phyloP scores from a whole-genome alignment of 768 basidiomycete species.

The Grammothele lineata region DNA sequence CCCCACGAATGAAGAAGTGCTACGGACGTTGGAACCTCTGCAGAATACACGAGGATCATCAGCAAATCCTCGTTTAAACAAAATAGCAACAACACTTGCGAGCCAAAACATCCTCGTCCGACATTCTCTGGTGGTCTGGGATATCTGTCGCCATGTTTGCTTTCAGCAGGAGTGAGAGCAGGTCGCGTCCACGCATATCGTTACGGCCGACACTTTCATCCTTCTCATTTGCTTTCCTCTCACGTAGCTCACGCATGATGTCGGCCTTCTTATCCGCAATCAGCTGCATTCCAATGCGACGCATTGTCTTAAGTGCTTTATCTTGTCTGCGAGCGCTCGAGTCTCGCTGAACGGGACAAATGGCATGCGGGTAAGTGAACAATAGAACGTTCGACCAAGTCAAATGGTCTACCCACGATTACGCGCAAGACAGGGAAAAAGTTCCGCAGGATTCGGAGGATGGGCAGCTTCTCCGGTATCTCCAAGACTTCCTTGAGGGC shows the following conservation, averaged over 20 bases:
- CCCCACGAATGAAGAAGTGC: no score
- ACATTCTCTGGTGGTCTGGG: conserved; percentile 48
- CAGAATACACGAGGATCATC: conserved; percentile 1
- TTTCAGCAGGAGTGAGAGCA: conserved; percentile 54
- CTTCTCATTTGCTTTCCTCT: conserved; percentile 14
- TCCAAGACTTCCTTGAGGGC: conserved; percentile 25
- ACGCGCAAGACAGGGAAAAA: conserved; percentile 15
- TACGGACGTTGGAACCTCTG: conserved; percentile 21
- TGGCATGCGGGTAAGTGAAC: no score
- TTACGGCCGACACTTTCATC: conserved; percentile 23
- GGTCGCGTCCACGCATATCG: conserved; percentile 49
- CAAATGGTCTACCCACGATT: conserved; percentile 18
- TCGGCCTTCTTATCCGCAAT: conserved; percentile 30
- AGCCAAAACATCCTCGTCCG: conserved; percentile 56
- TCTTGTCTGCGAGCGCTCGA: not conserved
- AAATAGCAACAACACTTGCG: no score
- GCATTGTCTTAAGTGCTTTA: no score
- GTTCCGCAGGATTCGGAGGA: not conserved
- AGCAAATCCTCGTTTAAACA: no score
- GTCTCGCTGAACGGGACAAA: no score
- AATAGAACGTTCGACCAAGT: no score
- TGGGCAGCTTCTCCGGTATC: not conserved
- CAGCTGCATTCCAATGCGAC: conserved; percentile 25
- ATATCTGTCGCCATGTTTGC: conserved; percentile 63
- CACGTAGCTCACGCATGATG: conserved; percentile 12